A percentile compares a stretch with the other conserved stretches of the same genome.
Conservation (phyloP, 257 asterid species). For the Capsicum chinense region DNA sequence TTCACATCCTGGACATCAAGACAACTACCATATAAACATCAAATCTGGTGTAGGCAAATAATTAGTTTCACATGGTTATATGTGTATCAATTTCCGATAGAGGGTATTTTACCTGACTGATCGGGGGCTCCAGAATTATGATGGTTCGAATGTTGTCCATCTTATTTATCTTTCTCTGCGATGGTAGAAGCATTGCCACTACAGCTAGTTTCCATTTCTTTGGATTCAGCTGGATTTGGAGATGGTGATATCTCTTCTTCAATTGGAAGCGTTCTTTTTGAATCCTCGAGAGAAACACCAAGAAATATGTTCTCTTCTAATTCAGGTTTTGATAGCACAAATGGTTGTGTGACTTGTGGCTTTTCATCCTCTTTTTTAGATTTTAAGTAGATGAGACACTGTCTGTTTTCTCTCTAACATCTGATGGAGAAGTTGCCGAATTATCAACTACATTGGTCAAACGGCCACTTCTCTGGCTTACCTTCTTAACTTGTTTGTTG, state of each 20-base stretch:
- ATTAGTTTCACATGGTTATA: background rate
- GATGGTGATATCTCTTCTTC: slow-evolving; percentile 60
- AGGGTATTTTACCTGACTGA: slow-evolving; percentile 33
- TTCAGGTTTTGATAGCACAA: slow-evolving; percentile 53
- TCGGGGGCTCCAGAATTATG: slow-evolving; percentile 40
- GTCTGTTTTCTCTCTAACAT: slow-evolving; percentile 48
- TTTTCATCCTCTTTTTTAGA: too few species aligned
- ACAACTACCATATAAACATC: background rate
- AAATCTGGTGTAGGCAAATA: background rate
- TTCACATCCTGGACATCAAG: background rate
- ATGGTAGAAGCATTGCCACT: slow-evolving; percentile 50
- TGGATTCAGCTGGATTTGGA: slow-evolving; percentile 48
- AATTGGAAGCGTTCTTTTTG: slow-evolving; percentile 93
- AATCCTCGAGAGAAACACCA: slow-evolving; percentile 94
- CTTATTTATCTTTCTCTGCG: slow-evolving; percentile 56
- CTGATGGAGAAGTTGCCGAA: slow-evolving; percentile 37
- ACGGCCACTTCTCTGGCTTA: slow-evolving; percentile 35
- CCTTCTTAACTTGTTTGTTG: slow-evolving; percentile 51
- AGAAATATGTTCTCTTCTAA: slow-evolving; percentile 91
- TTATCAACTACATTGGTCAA: slow-evolving; percentile 25
- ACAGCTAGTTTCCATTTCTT: slow-evolving; percentile 59
- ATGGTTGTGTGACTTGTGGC: background rate
- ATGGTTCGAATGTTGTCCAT: slow-evolving; percentile 42
- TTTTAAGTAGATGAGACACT: too few species aligned
- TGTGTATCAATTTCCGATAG: background rate